These are phyloP conservation scores for Russula ochroleuca DNA, from an alignment of 768 basidiomycete species.

Conservation along the genomic window DNA sequence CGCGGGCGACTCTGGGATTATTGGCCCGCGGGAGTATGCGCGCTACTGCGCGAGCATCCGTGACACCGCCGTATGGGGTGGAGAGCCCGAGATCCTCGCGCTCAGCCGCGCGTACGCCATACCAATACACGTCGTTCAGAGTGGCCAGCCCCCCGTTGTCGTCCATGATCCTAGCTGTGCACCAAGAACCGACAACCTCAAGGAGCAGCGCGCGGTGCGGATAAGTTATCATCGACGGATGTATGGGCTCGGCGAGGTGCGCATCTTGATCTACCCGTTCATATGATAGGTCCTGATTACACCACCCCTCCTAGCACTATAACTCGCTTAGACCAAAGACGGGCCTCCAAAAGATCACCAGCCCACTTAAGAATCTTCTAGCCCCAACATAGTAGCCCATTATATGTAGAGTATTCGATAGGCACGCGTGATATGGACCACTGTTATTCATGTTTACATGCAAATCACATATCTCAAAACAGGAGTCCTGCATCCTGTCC, in stretches of 20 bases:
- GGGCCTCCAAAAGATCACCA: constrained; percentile 19
- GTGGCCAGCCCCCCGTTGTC: constrained; percentile 75
- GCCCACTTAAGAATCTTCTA: constrained; percentile 24
- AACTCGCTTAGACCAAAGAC: constrained; percentile 71
- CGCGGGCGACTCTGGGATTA: constrained; percentile 61
- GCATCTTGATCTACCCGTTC: constrained; percentile 31
- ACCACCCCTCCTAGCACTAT: constrained; percentile 58
- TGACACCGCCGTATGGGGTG: constrained; percentile 91
- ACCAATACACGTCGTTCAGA: constrained; percentile 89
- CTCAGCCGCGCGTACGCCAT: constrained; percentile 74
- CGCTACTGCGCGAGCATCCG: constrained; percentile 75
- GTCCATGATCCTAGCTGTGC: constrained; percentile 59
- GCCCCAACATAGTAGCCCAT: constrained; percentile 1
- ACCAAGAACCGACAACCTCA: constrained; percentile 34
- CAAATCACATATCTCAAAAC: constrained; percentile 39
- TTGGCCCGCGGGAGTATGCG: constrained; percentile 60
- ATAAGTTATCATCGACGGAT: constrained; percentile 92
- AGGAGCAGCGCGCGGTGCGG: constrained; percentile 44
- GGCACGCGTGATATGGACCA: constrained; percentile 2
- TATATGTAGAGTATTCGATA: constrained; percentile 5
- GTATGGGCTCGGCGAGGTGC: constrained; percentile 94
- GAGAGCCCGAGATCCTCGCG: constrained; percentile 94
- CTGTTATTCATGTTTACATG: background rate
- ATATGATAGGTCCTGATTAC: background rate
- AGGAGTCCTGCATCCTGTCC: constrained; percentile 57